Evolutionary conservation across 805 yeast species (phyloP).

Genomic region (Candida methanosorbosa): DNA sequence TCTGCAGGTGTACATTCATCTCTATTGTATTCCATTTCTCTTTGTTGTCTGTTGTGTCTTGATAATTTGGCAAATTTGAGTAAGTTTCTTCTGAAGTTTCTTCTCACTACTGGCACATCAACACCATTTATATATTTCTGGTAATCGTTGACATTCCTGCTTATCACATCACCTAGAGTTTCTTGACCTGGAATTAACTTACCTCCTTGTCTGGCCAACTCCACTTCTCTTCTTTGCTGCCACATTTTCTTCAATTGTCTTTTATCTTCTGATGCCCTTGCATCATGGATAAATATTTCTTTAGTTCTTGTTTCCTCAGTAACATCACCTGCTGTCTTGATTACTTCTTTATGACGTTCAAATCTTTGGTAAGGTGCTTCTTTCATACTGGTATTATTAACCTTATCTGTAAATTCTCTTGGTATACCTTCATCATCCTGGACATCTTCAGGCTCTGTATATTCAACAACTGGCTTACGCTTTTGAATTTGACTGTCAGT

Average conservation of each 20-base stretch:
- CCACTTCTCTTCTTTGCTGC: background rate
- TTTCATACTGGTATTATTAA: no score
- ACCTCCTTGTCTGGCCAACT: background rate
- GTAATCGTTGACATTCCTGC: background rate
- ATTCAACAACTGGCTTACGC: no score
- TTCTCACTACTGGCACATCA: no score
- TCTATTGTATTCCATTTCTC: no score
- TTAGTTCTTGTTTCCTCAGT: slow-evolving; percentile 1
- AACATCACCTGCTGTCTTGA: background rate
- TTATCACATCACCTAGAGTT: background rate
- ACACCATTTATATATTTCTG: background rate
- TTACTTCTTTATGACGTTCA: slow-evolving; percentile 1
- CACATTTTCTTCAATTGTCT: background rate
- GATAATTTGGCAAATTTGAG: no score
- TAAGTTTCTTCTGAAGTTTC: no score
- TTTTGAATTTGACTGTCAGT: no score
- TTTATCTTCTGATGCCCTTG: background rate
- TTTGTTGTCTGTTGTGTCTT: no score
- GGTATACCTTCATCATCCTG: no score
- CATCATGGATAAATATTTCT: slow-evolving; percentile 1
- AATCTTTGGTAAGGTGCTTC: background rate
- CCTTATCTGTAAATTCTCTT: no score
- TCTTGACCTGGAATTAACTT: background rate
- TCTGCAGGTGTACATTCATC: no score
- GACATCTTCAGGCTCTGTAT: no score